Percentiles rank a stretch among this genome's conserved stretches.
phyloP scores from a whole-genome alignment of 2,329 filamentous ascomycete species.

The Talaromyces sp. region DNA sequence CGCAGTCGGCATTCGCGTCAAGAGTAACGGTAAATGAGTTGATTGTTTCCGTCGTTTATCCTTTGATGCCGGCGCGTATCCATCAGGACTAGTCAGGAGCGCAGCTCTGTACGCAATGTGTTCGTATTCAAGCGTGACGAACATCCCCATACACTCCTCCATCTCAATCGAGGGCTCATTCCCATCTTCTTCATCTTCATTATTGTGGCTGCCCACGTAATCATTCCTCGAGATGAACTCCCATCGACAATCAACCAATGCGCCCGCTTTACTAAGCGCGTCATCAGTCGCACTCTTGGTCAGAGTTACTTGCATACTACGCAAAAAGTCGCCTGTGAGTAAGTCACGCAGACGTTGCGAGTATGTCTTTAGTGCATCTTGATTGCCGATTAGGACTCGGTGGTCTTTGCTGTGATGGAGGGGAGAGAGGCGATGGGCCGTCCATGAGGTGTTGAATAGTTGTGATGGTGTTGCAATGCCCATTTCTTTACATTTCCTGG shows the following conservation, averaged over 20 bases:
- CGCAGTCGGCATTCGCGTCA: slow-evolving; percentile 52
- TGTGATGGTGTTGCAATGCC: slow-evolving; percentile 34
- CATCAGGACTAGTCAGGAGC: slow-evolving; percentile 44
- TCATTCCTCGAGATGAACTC: slow-evolving; percentile 32
- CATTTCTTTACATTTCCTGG: slow-evolving; percentile 24
- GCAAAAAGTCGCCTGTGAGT: slow-evolving; percentile 50
- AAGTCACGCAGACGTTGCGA: slow-evolving; percentile 50
- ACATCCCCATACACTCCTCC: slow-evolving; percentile 45
- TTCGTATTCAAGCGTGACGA: slow-evolving; percentile 52
- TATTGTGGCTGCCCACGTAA: background rate
- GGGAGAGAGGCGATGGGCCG: slow-evolving; percentile 55
- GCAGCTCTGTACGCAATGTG: slow-evolving; percentile 51
- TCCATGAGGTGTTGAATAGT: slow-evolving; percentile 55
- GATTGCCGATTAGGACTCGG: slow-evolving; percentile 35
- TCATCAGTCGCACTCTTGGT: slow-evolving; percentile 35
- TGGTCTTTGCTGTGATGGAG: slow-evolving; percentile 49
- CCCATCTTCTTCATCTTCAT: slow-evolving; percentile 28
- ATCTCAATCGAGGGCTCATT: slow-evolving; percentile 19
- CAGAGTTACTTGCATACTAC: slow-evolving; percentile 45
- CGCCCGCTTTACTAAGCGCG: slow-evolving; percentile 38
- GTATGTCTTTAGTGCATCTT: slow-evolving; percentile 44
- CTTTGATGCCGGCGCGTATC: slow-evolving; percentile 12
- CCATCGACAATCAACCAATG: slow-evolving; percentile 51
- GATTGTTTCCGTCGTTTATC: slow-evolving; percentile 33
- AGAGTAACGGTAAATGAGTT: slow-evolving; percentile 51